These are phyloP conservation scores for Saturnispora zaruensis DNA, from an alignment of 805 yeast species.

Conservation along the genomic window DNA sequence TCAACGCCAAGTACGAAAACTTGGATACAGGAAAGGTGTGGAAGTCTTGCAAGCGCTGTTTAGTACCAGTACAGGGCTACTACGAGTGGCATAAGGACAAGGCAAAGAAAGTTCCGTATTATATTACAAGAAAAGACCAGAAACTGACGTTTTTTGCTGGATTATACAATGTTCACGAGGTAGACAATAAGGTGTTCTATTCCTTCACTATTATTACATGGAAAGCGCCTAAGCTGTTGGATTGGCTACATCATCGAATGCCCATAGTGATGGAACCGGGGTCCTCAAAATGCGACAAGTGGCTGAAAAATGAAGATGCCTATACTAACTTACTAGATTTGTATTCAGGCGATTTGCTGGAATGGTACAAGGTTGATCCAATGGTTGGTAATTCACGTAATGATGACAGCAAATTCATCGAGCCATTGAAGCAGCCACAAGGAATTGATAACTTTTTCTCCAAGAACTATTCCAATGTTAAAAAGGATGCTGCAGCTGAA, in stretches of 20 bases:
- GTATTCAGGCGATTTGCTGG: constrained; percentile 25
- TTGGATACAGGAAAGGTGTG: constrained; percentile 46
- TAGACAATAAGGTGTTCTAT: constrained; percentile 27
- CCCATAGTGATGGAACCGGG: constrained; percentile 48
- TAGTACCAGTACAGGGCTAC: constrained; percentile 74
- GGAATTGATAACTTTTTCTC: not conserved
- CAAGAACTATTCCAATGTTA: not conserved
- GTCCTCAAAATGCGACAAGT: constrained; percentile 46
- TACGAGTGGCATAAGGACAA: constrained; percentile 61
- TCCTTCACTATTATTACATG: constrained; percentile 71
- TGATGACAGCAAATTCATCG: constrained; percentile 36
- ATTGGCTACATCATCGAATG: constrained; percentile 71
- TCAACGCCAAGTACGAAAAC: constrained; percentile 71
- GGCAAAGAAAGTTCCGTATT: constrained; percentile 50
- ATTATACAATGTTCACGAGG: constrained; percentile 28
- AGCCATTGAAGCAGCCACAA: constrained; percentile 11
- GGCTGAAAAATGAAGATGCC: constrained; percentile 44
- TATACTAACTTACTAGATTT: constrained; percentile 19
- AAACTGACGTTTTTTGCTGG: constrained; percentile 62
- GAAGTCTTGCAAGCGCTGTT: constrained; percentile 54
- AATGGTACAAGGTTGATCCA: constrained; percentile 45
- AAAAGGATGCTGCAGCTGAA: too few relatives aligned
- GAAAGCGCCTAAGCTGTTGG: constrained; percentile 50
- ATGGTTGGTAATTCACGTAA: constrained; percentile 57
- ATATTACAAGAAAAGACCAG: constrained; percentile 43